Evolutionary conservation across 345 rosid species (phyloP).

Genomic region (Eucalyptus melliodora): DNA sequence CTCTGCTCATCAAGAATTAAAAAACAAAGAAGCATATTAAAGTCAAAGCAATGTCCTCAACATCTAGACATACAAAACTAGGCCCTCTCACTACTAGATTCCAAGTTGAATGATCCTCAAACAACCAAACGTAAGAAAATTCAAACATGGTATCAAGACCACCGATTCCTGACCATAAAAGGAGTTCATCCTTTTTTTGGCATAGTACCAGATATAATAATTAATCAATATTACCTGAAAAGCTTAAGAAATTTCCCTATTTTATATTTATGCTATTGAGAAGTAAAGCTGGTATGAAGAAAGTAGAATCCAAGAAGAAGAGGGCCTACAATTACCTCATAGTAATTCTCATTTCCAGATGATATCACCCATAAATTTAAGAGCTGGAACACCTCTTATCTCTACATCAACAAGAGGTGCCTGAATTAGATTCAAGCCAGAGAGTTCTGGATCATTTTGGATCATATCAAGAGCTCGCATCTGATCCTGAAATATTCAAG

Average conservation of each 20-base stretch:
- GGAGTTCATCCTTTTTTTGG: not conserved
- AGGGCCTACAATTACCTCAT: not conserved
- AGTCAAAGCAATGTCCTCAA: not conserved
- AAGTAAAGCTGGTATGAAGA: not conserved
- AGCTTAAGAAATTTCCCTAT: not conserved
- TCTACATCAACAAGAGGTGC: slow-evolving; percentile 93
- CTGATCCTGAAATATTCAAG: slow-evolving; percentile 59
- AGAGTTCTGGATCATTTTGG: slow-evolving; percentile 60
- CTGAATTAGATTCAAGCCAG: slow-evolving; percentile 52
- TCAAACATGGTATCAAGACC: not conserved
- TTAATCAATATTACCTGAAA: not conserved
- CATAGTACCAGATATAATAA: not conserved
- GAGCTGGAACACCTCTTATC: slow-evolving; percentile 96
- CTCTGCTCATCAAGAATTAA: not conserved
- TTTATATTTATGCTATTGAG: not conserved
- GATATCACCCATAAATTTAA: slow-evolving; percentile 78
- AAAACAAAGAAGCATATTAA: not conserved
- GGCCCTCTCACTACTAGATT: not conserved
- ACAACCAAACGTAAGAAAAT: not conserved
- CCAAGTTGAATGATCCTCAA: not conserved
- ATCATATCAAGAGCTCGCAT: slow-evolving; percentile 88
- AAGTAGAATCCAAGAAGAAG: not conserved
- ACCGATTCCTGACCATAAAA: not conserved
- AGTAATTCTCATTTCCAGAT: slow-evolving; percentile 89
- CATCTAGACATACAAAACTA: not conserved